Conservation (phyloP, 2,329 filamentous ascomycete genomes). For the Periconia sp. region DNA sequence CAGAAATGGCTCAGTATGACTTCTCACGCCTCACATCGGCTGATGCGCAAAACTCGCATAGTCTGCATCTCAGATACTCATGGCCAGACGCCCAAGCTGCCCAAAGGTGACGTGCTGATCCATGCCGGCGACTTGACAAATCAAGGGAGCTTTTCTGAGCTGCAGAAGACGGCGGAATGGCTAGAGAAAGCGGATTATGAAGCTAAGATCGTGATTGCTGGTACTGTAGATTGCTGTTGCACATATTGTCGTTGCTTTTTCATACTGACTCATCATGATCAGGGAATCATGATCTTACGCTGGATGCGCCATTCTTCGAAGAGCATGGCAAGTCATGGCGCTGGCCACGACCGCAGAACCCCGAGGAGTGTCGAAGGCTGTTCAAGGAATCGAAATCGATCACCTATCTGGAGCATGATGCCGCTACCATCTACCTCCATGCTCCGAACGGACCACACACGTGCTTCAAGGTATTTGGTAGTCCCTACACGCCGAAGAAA, state of each 20-base stretch:
- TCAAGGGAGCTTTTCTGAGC: conserved; percentile 64
- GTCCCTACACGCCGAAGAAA: conserved; percentile 65
- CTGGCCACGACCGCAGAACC: conserved; percentile 61
- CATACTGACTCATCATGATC: conserved; percentile 9
- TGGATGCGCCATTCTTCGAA: conserved; percentile 68
- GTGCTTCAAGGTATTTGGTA: conserved; percentile 72
- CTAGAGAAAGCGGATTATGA: conserved; percentile 71
- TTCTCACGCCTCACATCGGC: not conserved
- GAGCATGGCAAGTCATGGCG: conserved; percentile 62
- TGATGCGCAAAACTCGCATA: conserved; percentile 60
- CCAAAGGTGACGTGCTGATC: conserved; percentile 74
- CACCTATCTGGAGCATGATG: conserved; percentile 69
- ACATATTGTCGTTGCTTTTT: too few relatives aligned
- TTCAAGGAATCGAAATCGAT: conserved; percentile 59
- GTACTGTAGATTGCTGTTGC: too few relatives aligned
- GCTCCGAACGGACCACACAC: conserved; percentile 63
- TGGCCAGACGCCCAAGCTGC: conserved; percentile 68
- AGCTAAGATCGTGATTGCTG: conserved; percentile 72
- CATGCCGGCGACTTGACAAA: conserved; percentile 81
- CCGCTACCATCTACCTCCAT: conserved; percentile 60
- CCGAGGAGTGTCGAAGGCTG: conserved; percentile 60
- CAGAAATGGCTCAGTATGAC: conserved; percentile 13
- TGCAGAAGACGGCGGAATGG: conserved; percentile 70
- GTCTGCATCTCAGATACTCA: conserved; percentile 82
- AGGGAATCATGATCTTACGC: conserved; percentile 79